These are phyloP conservation scores for Amanita polypyramis DNA, from an alignment of 768 basidiomycete species.

Conservation along the genomic window DNA sequence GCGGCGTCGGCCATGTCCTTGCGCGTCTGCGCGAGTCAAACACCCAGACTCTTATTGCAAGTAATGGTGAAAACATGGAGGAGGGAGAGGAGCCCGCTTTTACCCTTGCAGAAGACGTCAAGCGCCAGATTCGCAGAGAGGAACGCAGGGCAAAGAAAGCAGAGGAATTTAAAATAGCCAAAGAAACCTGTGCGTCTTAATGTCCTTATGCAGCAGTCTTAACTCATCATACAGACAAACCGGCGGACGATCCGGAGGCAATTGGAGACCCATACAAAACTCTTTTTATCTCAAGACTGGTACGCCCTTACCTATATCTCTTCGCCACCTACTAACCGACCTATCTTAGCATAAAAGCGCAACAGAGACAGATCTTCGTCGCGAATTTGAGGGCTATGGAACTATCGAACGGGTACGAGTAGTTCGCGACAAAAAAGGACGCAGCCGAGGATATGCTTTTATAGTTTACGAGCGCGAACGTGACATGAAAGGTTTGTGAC, in stretches of 20 bases:
- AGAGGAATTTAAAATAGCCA: slow-evolving; percentile 70
- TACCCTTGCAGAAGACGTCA: slow-evolving; percentile 76
- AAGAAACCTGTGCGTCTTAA: slow-evolving; percentile 66
- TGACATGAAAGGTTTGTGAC: slow-evolving; percentile 89
- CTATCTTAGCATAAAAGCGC: slow-evolving; percentile 73
- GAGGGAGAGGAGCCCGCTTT: slow-evolving; percentile 77
- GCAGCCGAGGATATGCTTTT: slow-evolving; percentile 90
- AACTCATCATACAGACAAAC: slow-evolving; percentile 56
- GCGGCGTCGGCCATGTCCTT: slow-evolving; percentile 71
- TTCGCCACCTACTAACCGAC: slow-evolving; percentile 7
- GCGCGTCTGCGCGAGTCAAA: slow-evolving; percentile 66
- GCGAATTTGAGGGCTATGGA: slow-evolving; percentile 94
- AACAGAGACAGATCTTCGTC: slow-evolving; percentile 83
- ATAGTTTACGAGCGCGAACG: slow-evolving; percentile 96
- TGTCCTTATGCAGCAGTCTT: slow-evolving; percentile 5
- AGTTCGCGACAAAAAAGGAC: slow-evolving; percentile 82
- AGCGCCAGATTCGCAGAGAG: slow-evolving; percentile 67
- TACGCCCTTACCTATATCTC: slow-evolving; percentile 21
- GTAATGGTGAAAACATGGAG: slow-evolving; percentile 64
- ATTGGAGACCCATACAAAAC: slow-evolving; percentile 98
- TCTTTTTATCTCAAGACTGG: slow-evolving; percentile 89
- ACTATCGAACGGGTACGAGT: slow-evolving; percentile 91
- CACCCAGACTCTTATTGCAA: slow-evolving; percentile 52
- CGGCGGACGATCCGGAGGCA: slow-evolving; percentile 83
- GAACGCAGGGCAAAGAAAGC: slow-evolving; percentile 67